Conservation (phyloP, 2,329 filamentous ascomycete species). For the Macroventuria anomochaeta region DNA sequence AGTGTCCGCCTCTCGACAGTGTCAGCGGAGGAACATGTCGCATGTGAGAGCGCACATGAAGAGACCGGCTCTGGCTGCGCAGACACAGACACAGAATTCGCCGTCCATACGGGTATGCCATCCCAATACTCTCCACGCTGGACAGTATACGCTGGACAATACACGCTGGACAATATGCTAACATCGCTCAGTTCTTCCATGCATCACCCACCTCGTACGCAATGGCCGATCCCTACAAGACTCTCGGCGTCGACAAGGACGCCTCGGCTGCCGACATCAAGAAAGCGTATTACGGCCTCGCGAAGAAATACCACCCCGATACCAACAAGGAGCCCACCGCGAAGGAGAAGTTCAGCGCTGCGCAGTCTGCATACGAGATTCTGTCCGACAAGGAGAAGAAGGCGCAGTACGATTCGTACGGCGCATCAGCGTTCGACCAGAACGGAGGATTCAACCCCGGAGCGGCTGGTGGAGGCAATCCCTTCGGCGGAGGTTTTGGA, state of each 20-base stretch:
- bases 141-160: no score
- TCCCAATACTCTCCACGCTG: no score
- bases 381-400: constrained; percentile 92
- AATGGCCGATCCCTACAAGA: constrained; percentile 80
- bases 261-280: constrained; percentile 92
- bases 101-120: constrained; percentile 42
- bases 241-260: constrained; percentile 81
- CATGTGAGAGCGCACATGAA: constrained; percentile 33
- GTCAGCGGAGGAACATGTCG: constrained; percentile 42
- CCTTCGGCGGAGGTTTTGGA: constrained; percentile 64
- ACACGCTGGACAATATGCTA: constrained; percentile 14
- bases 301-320: constrained; percentile 97
- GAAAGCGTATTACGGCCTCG: constrained; percentile 96
- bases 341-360: constrained; percentile 93
- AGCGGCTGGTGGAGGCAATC: constrained; percentile 67
- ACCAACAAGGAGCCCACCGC: constrained; percentile 95
- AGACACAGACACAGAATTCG: constrained; percentile 29
- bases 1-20: constrained; percentile 38
- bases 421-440: constrained; percentile 75
- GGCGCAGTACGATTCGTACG: constrained; percentile 89
- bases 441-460: constrained; percentile 80
- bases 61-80: constrained; percentile 32
- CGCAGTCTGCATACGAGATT: constrained; percentile 92
- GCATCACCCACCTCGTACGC: constrained; percentile 64
- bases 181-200: constrained; percentile 43